Evolutionary conservation across 2,329 filamentous ascomycete genomes (phyloP), one percentile per base, ranked within the genome.

Genomic region (Aspergillus sp.): DNA sequence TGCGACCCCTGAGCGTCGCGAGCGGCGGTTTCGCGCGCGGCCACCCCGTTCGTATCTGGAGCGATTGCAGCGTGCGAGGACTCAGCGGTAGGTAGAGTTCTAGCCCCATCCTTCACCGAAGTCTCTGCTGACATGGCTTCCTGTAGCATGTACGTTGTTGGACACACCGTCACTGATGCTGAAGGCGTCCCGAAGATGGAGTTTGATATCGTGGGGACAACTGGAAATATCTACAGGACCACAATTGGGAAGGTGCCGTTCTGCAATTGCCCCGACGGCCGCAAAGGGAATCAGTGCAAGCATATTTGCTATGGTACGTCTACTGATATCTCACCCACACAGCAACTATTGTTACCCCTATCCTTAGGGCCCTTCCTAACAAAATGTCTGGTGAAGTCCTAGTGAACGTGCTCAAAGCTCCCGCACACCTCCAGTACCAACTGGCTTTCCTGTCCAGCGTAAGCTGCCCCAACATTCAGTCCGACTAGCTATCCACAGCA

Each of bases 221-320:
- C 82, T 0, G 83, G 83, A 14, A 86, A 86, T 58, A 68, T 86
- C 16, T 86, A 87, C 67, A 79, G 73, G n/a, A 76, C 83, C 32
- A 73, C 67, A 10, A 79, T 87, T 49, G 66, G 70, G 52, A 78
- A 79, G 48, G 60, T 75, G 10, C 82, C 82, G 0, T 69, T 59
- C 5, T 85, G 82, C 66, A 74, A 74, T 51, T 85, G 82, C 63
- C 80, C 81, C 0, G 79, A 84, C 65, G 72, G 71, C 7, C 54
- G 44, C 32, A 81, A 80, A 52, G 79, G 82, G 4, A 80, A 82
- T 42, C 80, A 84, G 60, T 87, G 84, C 76, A 86, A 86, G 63
- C 83, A 86, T 58, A 79, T 85, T 41, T 68, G 82, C 43, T 85
- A 84, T 62, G 64, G 80, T 80, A 71, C 54, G 70, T 62, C 11